Base-by-base conservation (phyloP, 208 protist species). In the Trypanosoma vivax region DNA sequence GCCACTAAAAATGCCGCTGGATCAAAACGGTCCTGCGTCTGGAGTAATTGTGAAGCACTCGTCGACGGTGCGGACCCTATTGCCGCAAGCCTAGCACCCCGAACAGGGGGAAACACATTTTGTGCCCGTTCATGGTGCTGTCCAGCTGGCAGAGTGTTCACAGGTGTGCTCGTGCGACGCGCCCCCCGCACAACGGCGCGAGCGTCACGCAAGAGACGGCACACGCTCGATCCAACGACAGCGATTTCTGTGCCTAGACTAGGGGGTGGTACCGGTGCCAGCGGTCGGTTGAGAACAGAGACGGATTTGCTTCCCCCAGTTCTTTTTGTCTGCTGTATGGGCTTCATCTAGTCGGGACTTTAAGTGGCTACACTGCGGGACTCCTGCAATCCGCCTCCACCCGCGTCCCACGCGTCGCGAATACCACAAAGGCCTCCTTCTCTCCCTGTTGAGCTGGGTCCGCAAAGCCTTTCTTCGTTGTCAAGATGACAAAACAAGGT, bases 161-260 rank as follows among this genome's bases (percentile, higher is more conserved):
- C 21, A 1, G 80, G 80, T 11, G 80, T 88, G 59, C 79, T 76
- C 1, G 76, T 72, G 2, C 76, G 76, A 34, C 70, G 65, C 11
- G 70, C 76, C 29, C 42, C 60, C 14, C 60, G 58, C 55, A 83
- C 76, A 1, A 70, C 51, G 6, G 80, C 80, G 7, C 80, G 75
- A 1, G 80, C 75, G 31, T 88, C 76, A 1, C 69, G 65, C 45
- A 88, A 70, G 24, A 80, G 68, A 18, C 80, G 72, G 1, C 52
- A 43, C 10, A 84, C 75, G 24, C 79, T 67, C 13, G 63, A 75
- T 30, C 66, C 64, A n/a, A 65, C 59, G 19, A 65, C 50, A 3
- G 21, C 31, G 9, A 49, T 68, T 25, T 50, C 77, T 52, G 19
- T 50, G 45, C 30, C 38, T 29, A 24, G 28, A 29, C 39, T 23